phyloP scores from a whole-genome alignment of 2,329 filamentous ascomycete genomes.

The Penicillium polonicum region DNA sequence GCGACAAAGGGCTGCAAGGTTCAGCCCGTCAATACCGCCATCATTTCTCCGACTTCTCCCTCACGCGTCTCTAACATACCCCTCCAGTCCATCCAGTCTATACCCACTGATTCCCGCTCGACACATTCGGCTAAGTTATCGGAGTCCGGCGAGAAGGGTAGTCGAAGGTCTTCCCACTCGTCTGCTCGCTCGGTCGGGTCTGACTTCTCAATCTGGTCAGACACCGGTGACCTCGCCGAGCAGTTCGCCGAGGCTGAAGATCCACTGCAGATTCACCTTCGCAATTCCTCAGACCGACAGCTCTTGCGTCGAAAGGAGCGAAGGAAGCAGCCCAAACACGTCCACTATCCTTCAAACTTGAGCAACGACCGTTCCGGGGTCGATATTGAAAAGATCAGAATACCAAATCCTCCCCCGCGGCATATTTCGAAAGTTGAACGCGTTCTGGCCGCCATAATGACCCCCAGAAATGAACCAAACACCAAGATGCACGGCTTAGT shows the following conservation, averaged over 20 bases:
- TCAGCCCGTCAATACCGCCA: conserved; percentile 76
- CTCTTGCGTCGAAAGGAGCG: conserved; percentile 47
- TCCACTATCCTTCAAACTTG: conserved; percentile 63
- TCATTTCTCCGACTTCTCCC: conserved; percentile 72
- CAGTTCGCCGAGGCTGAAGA: conserved; percentile 82
- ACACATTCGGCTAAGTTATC: conserved; percentile 31
- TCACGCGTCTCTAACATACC: conserved; percentile 77
- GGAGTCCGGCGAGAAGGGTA: conserved; percentile 50
- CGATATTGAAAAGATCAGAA: conserved; percentile 58
- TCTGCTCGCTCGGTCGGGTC: conserved; percentile 57
- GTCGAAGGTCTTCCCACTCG: conserved; percentile 53
- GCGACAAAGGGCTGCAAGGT: conserved; percentile 62
- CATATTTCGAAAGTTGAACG: conserved; percentile 66
- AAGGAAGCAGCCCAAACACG: conserved; percentile 58
- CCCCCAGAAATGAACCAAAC: conserved; percentile 65
- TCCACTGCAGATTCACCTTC: conserved; percentile 69
- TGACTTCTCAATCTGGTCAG: conserved; percentile 82
- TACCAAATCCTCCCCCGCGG: conserved; percentile 67
- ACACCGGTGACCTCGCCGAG: conserved; percentile 92
- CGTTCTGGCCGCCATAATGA: conserved; percentile 80
- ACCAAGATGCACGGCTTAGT: conserved; percentile 85
- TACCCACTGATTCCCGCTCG: conserved; percentile 46
- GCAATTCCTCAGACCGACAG: conserved; percentile 58
- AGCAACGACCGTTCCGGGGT: conserved; percentile 42
- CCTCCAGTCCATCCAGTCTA: conserved; percentile 75